phyloP scores from a whole-genome alignment of 2,329 filamentous ascomycete species.

The Ophiostoma sp. region DNA sequence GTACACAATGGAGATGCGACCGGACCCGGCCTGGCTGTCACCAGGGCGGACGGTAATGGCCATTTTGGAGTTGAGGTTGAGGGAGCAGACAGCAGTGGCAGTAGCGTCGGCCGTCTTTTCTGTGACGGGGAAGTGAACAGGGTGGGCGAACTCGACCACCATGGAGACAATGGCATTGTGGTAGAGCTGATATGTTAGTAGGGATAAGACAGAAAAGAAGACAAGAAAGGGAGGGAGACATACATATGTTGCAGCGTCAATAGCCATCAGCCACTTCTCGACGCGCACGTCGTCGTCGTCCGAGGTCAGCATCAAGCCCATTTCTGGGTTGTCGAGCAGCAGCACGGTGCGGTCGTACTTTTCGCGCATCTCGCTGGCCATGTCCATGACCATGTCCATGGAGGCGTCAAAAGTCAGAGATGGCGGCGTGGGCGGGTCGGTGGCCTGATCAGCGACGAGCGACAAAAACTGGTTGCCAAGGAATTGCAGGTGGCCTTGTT shows the following conservation, averaged over 20 bases:
- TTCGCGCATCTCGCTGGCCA: slow-evolving; percentile 19
- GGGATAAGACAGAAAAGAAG: neutral
- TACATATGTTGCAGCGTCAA: slow-evolving; percentile 25
- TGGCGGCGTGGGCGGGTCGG: neutral
- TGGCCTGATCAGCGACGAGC: slow-evolving; percentile 15
- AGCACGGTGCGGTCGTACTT: slow-evolving; percentile 24
- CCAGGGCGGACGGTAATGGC: slow-evolving; percentile 22
- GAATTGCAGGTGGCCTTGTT: slow-evolving; percentile 27
- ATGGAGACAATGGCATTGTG: slow-evolving; percentile 28
- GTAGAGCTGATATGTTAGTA: slow-evolving; percentile 25
- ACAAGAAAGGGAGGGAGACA: neutral
- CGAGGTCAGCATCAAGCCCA: slow-evolving; percentile 21
- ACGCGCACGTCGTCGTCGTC: slow-evolving; percentile 11
- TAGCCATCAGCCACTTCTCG: slow-evolving; percentile 23
- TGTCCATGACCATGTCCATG: slow-evolving; percentile 26
- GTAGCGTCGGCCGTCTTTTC: neutral
- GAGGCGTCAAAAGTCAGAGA: slow-evolving; percentile 20
- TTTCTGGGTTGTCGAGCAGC: slow-evolving; percentile 29
- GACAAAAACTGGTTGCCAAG: slow-evolving; percentile 24
- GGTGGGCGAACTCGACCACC: slow-evolving; percentile 17
- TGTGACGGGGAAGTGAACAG: slow-evolving; percentile 14
- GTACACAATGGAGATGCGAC: slow-evolving; percentile 27
- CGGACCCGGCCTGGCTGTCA: neutral
- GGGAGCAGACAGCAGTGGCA: slow-evolving; percentile 21
- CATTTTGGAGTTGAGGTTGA: slow-evolving; percentile 27